phyloP scores from a whole-genome alignment of 305 asterid species.

The Fraxinus dipetala region DNA sequence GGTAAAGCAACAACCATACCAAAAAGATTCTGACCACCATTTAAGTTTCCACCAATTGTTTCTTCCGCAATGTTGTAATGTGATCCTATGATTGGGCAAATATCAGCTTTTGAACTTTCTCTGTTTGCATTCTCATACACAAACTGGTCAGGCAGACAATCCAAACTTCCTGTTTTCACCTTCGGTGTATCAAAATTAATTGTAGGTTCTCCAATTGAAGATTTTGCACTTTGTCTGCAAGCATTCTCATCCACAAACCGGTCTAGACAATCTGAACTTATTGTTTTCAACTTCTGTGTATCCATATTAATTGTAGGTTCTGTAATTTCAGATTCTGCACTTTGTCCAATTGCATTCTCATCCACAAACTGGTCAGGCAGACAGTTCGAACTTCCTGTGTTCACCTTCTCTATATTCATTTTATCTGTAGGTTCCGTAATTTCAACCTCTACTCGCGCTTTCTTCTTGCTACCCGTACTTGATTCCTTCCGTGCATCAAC shows the following conservation, averaged over 20 bases:
- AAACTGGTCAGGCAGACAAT: slow-evolving; percentile 28
- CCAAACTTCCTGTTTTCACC: slow-evolving; percentile 24
- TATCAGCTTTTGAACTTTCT: slow-evolving; percentile 25
- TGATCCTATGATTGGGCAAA: slow-evolving; percentile 32
- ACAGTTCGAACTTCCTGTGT: background rate
- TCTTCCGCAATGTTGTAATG: slow-evolving; percentile 30
- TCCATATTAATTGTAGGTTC: background rate
- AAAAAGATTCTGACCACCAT: slow-evolving; percentile 30
- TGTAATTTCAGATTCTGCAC: background rate
- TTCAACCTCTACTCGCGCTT: slow-evolving; percentile 33
- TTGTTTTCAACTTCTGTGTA: background rate
- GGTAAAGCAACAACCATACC: background rate
- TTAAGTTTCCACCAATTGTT: slow-evolving; percentile 16
- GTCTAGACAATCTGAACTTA: background rate
- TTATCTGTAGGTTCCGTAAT: slow-evolving; percentile 23
- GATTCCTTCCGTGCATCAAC: slow-evolving; percentile 30
- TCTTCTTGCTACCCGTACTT: slow-evolving; percentile 36
- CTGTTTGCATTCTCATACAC: slow-evolving; percentile 34
- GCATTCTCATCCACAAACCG: background rate
- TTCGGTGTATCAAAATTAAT: slow-evolving; percentile 31
- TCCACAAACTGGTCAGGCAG: slow-evolving; percentile 31
- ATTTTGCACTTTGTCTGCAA: background rate
- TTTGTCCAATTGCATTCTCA: slow-evolving; percentile 34
- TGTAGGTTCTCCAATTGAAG: background rate
- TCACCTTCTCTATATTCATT: background rate